phyloP scores from a whole-genome alignment of 257 asterid genomes.

The Nicotiana attenuata region DNA sequence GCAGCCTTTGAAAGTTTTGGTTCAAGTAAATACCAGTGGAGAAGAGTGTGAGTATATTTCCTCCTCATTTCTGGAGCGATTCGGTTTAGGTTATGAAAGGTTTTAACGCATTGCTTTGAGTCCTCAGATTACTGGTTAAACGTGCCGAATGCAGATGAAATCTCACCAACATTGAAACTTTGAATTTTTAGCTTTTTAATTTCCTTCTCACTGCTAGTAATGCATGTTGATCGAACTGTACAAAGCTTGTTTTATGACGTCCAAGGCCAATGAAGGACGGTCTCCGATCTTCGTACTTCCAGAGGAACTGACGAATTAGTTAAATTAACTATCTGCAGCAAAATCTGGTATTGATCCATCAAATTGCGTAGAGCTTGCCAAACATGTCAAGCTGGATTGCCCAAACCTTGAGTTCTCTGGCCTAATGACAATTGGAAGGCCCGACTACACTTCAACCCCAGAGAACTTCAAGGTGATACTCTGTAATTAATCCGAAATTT shows the following conservation, averaged over 20 bases:
- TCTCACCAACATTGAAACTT: not conserved
- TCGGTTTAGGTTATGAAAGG: not conserved
- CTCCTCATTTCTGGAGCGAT: not conserved
- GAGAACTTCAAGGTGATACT: conserved; percentile 66
- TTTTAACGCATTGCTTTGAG: not conserved
- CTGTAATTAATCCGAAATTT: not conserved
- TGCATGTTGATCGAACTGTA: not conserved
- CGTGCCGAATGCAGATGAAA: not conserved
- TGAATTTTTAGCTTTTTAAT: not conserved
- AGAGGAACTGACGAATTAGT: not conserved
- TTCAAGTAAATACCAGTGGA: conserved; percentile 90
- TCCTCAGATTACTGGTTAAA: not conserved
- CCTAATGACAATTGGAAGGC: conserved; percentile 91
- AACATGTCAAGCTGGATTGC: conserved; percentile 57
- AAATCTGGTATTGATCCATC: conserved; percentile 81
- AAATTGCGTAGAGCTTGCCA: conserved; percentile 62
- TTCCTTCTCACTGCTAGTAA: not conserved
- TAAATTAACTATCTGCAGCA: conserved; percentile 46
- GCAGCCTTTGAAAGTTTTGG: conserved; percentile 68
- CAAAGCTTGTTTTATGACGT: not conserved
- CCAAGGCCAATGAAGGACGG: not conserved
- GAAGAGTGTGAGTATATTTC: conserved; percentile 64
- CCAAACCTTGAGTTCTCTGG: conserved; percentile 82
- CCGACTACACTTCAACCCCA: conserved; percentile 86
- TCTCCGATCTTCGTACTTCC: not conserved